Evolutionary conservation across 2,329 filamentous ascomycete species (phyloP).

Genomic region (Ophiostoma ips): DNA sequence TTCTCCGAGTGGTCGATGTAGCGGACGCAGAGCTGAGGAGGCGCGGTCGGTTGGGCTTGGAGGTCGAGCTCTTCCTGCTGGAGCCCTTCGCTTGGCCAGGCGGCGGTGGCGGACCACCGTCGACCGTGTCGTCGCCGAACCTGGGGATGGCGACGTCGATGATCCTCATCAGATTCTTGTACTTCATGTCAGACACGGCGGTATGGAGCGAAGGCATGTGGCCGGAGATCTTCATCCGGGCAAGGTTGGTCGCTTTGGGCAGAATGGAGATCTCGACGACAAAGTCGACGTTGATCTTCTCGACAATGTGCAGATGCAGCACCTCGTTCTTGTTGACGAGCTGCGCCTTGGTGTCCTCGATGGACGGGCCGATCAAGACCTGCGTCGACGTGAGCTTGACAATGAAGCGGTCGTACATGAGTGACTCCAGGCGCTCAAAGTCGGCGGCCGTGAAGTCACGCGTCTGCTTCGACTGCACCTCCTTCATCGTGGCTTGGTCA

Average conservation of each 20-base stretch:
- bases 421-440: constrained; percentile 69
- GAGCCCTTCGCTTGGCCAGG: background rate
- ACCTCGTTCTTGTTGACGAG: constrained; percentile 53
- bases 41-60: constrained; percentile 27
- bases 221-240: constrained; percentile 81
- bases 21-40: constrained; percentile 31
- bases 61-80: background rate
- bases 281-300: constrained; percentile 96
- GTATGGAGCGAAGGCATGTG: constrained; percentile 86
- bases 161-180: constrained; percentile 91
- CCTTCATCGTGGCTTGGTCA: constrained; percentile 75
- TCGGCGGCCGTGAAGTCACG: constrained; percentile 81
- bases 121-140: constrained; percentile 40
- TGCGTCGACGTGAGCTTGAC: constrained; percentile 91
- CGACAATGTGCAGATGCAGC: constrained; percentile 75
- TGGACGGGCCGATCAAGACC: constrained; percentile 84
- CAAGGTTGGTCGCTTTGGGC: constrained; percentile 87
- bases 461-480: constrained; percentile 82
- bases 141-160: constrained; percentile 92
- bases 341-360: constrained; percentile 77
- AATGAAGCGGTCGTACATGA: constrained; percentile 97
- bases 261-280: constrained; percentile 91
- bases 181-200: constrained; percentile 85
- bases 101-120: constrained; percentile 13
- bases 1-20: constrained; percentile 24